Evolutionary conservation across 345 rosid species (phyloP).

Genomic region (Syzygium grande): DNA sequence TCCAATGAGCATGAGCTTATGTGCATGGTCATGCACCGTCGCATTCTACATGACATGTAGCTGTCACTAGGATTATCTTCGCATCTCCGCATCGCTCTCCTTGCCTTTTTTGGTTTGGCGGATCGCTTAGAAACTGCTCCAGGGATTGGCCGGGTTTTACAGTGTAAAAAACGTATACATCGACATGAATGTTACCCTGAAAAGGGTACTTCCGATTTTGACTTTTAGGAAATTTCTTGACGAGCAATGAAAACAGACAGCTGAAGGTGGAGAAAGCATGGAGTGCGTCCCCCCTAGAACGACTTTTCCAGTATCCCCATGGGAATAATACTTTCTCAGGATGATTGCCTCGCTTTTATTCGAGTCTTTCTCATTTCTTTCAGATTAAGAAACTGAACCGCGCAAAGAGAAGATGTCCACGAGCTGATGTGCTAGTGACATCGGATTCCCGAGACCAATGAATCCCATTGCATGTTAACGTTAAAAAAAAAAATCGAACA

Average conservation of each 20-base stretch:
- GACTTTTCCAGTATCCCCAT: not conserved
- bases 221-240: too few species aligned
- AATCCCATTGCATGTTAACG: not conserved
- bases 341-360: not conserved
- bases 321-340: not conserved
- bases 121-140: not conserved
- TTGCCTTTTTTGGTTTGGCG: not conserved
- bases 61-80: not conserved
- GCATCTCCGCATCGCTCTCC: not conserved
- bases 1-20: not conserved
- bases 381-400: slow-evolving; percentile 16
- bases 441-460: not conserved
- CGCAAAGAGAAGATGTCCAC: not conserved
- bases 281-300: not conserved
- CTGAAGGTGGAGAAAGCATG: not conserved
- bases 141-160: not conserved
- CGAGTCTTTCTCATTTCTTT: slow-evolving; percentile 4
- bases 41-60: not conserved
- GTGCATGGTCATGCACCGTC: not conserved
- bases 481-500: not conserved
- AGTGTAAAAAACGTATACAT: not conserved
- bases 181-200: not conserved
- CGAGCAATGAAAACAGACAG: too few species aligned
- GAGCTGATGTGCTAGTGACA: not conserved
- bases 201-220: not conserved